Evolutionary conservation across 202 grass and related monocot genomes (phyloP).

Genomic region (Elaeis oleifera): DNA sequence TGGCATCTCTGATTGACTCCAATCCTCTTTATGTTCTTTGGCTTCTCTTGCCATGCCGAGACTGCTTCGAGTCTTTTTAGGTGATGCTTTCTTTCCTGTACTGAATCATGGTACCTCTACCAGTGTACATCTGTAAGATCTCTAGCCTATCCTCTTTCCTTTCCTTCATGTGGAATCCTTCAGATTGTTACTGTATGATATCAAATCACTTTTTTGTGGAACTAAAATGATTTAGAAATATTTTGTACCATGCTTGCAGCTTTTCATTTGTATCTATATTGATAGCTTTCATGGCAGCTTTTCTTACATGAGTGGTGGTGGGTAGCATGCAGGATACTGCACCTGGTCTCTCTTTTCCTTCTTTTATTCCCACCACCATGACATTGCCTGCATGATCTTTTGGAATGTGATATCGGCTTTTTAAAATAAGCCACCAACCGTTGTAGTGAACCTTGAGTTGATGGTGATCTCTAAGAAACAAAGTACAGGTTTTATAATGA

Average conservation of each 20-base stretch:
- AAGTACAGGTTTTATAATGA: too few relatives aligned
- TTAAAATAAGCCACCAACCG: constrained; percentile 5
- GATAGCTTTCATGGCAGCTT: constrained; percentile 42
- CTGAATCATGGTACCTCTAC: constrained; percentile 40
- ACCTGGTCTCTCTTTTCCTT: constrained; percentile 2
- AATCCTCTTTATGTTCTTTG: neutral
- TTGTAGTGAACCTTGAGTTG: neutral
- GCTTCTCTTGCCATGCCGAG: constrained; percentile 5
- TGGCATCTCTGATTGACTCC: neutral
- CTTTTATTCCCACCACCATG: constrained; percentile 47
- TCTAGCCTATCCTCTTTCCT: constrained; percentile 18
- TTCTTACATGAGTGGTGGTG: constrained; percentile 46
- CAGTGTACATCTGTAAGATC: constrained; percentile 10
- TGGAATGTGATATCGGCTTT: constrained; percentile 38
- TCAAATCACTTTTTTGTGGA: constrained; percentile 30
- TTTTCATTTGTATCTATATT: constrained; percentile 30
- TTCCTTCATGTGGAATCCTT: constrained; percentile 23
- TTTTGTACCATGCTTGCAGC: constrained; percentile 50
- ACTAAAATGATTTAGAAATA: constrained; percentile 58
- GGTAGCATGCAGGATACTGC: constrained; percentile 42
- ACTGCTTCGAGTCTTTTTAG: constrained; percentile 68
- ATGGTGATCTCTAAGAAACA: too few relatives aligned
- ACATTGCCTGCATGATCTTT: constrained; percentile 38
- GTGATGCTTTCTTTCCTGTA: constrained; percentile 30
- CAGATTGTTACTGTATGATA: constrained; percentile 23